Conservation (phyloP, 495 filamentous ascomycete genomes). For the Ascodesmis nigricans region DNA sequence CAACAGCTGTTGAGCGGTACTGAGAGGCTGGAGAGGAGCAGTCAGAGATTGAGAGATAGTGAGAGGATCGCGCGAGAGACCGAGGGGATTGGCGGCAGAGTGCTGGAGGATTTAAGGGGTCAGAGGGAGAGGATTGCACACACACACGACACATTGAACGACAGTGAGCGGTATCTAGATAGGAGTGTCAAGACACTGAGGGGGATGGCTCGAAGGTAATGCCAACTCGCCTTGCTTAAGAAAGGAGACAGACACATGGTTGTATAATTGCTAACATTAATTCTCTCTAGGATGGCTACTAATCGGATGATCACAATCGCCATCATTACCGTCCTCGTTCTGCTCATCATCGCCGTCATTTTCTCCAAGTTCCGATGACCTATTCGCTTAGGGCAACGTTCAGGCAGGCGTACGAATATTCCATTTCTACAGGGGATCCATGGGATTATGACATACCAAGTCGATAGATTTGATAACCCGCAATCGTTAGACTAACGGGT, state of each 20-base stretch:
- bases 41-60: slow-evolving; percentile 52
- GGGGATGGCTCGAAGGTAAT: slow-evolving; percentile 99
- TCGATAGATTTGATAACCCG: too few relatives aligned
- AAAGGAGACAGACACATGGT: too few relatives aligned
- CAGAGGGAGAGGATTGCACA: slow-evolving; percentile 75
- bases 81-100: slow-evolving; percentile 64
- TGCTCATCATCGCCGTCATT: slow-evolving; percentile 85
- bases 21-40: slow-evolving; percentile 61
- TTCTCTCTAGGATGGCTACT: slow-evolving; percentile 96
- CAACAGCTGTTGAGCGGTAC: slow-evolving; percentile 81
- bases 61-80: slow-evolving; percentile 83
- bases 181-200: slow-evolving; percentile 92
- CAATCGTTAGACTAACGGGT: too few relatives aligned
- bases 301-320: slow-evolving; percentile 97
- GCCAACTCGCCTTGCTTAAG: too few relatives aligned
- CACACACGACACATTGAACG: slow-evolving; percentile 50
- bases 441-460: too few relatives aligned
- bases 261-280: background rate
- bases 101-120: slow-evolving; percentile 59
- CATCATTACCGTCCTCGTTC: slow-evolving; percentile 84
- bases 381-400: too few relatives aligned
- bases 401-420: too few relatives aligned
- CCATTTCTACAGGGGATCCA: too few relatives aligned
- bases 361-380: slow-evolving; percentile 68
- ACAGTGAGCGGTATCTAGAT: slow-evolving; percentile 90